A percentile compares a stretch with the other conserved stretches of the same genome.
Conservation (phyloP, 768 basidiomycete genomes). For the Phlebiopsis flavidoalba region DNA sequence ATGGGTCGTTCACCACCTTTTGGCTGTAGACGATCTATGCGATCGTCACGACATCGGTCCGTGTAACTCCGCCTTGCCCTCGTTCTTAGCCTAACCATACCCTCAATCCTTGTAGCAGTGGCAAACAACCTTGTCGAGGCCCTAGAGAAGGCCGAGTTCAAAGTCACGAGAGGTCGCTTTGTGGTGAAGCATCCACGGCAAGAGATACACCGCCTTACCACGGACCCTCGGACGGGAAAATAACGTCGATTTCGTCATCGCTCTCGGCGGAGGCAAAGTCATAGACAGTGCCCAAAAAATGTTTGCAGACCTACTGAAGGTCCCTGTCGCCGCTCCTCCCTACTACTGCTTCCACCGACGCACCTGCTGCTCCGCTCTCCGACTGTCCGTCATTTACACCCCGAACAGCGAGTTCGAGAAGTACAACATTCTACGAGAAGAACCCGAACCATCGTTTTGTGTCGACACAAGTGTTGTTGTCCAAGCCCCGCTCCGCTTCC, state of each 20-base stretch:
- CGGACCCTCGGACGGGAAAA: conserved; percentile 12
- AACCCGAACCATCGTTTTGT: conserved; percentile 23
- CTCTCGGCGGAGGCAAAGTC: conserved; percentile 28
- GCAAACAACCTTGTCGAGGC: conserved; percentile 22
- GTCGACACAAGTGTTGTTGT: conserved; percentile 28
- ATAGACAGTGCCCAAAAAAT: conserved; percentile 25
- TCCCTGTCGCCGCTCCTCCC: conserved; percentile 22
- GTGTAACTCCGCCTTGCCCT: neutral
- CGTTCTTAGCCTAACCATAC: neutral
- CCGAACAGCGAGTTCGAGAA: conserved; percentile 24
- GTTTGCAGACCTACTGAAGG: conserved; percentile 22
- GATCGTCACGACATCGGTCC: conserved; percentile 25
- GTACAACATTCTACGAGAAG: conserved; percentile 26
- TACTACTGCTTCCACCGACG: conserved; percentile 29
- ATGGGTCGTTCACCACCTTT: conserved; percentile 21
- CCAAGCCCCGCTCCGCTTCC: conserved; percentile 25
- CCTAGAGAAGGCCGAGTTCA: conserved; percentile 19
- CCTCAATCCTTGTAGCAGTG: conserved; percentile 15
- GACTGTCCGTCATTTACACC: conserved; percentile 26
- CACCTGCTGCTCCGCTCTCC: conserved; percentile 28
- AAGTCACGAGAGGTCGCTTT: conserved; percentile 21
- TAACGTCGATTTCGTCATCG: conserved; percentile 25
- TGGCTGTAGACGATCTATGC: conserved; percentile 24
- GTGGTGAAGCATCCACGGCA: conserved; percentile 25
- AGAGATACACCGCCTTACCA: conserved; percentile 23